These are phyloP conservation scores for Cylindrotheca closterium DNA, from an alignment of 108 stramenopile genomes.

Conservation along the genomic window DNA sequence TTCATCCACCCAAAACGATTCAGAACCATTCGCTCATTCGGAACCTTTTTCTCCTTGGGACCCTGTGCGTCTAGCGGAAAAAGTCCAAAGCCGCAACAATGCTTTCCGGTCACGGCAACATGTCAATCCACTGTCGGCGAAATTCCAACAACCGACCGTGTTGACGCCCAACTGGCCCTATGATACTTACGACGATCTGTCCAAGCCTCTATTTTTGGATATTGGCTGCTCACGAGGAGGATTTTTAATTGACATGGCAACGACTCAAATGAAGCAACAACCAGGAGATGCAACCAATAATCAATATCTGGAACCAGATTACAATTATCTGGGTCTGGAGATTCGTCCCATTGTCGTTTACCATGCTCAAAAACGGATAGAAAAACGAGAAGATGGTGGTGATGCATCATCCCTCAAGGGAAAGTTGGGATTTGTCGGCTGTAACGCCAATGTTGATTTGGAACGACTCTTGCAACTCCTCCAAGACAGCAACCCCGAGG, in stretches of 20 bases:
- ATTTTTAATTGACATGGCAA: slow-evolving; percentile 73
- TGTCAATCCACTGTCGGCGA: slow-evolving; percentile 80
- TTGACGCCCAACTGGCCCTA: slow-evolving; percentile 69
- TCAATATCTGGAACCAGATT: no score
- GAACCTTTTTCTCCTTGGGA: slow-evolving; percentile 41
- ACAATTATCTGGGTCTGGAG: slow-evolving; percentile 89
- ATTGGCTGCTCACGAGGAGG: slow-evolving; percentile 90
- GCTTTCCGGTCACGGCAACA: slow-evolving; percentile 78
- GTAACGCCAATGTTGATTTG: slow-evolving; percentile 93
- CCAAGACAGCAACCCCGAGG: no score
- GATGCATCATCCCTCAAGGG: no score
- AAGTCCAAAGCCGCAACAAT: slow-evolving; percentile 20
- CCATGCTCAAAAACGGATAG: slow-evolving; percentile 67
- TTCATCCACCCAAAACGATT: no score
- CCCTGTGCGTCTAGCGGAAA: slow-evolving; percentile 14
- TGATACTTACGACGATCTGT: slow-evolving; percentile 50
- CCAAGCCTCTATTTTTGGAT: slow-evolving; percentile 74
- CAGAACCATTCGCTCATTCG: no score
- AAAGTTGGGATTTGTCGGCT: slow-evolving; percentile 68
- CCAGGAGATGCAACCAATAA: no score
- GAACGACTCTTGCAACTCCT: slow-evolving; percentile 56
- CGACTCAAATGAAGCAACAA: no score
- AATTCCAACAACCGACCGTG: slow-evolving; percentile 62
- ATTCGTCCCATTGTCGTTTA: slow-evolving; percentile 78
- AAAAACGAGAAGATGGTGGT: slow-evolving; percentile 44